Base-by-base conservation (phyloP, 2,329 filamentous ascomycete species). In the Trichoderma simmonsii region DNA sequence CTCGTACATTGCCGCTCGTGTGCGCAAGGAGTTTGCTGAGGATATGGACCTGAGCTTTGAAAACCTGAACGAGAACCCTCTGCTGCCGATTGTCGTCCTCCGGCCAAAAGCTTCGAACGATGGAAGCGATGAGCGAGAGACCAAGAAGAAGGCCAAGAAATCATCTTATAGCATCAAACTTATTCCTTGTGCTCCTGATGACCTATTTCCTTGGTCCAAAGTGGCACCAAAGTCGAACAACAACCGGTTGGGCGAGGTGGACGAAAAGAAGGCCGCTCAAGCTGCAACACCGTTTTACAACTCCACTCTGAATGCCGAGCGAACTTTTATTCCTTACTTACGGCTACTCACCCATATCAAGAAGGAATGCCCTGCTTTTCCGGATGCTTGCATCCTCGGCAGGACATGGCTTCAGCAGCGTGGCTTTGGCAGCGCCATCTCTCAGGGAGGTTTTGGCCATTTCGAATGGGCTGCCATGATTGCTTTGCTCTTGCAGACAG, bases 381-480 rank as follows among this genome's bases (percentile, higher is more conserved):
- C 88, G 72, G 94, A 98, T 80, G 93, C 94, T 9, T 97, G 94
- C 79, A 86, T 97, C 8, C 86, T 99, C 26, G 96, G 95, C 30
- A 90, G 92, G 71, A 89, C 93, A 70, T 99, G 96, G 96, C 86
- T 99, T 54, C 91, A 91, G 75, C 95, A 98, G 81, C 89, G 95
- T 70, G 94, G 94, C 0, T 93, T 98, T 75, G 87, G 87, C 18
- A 88, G 92, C 59, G 84, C 87, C 26, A 81, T 94, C n/a, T 86
- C 89, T 2, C 84, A 86, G 57, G 95, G 96, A 59, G 96, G 96
- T 0, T 98, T 99, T 79, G 96, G 96, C 3, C 90, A 93, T 75
- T 97, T 97, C 75, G 96, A 99, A 80, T 98, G 94, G 93, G 88
- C 92, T 0, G 84, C 89, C n/a, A 83, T 96, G 63, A 88, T 95